phyloP scores from a whole-genome alignment of 1,139 yeast species.

The Tardiomyces blankii region DNA sequence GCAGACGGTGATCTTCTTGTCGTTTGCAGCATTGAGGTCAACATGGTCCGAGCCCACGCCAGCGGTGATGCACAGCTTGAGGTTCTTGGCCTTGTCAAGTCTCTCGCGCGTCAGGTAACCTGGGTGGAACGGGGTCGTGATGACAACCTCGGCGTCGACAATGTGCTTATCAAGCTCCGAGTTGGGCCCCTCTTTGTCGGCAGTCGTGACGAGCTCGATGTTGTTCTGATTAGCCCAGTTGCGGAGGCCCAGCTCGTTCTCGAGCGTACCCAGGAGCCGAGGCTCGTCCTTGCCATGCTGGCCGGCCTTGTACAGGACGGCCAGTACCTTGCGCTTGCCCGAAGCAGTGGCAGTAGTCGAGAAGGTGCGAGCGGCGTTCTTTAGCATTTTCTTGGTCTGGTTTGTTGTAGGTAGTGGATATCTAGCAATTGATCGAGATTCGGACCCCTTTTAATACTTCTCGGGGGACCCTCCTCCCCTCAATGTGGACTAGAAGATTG shows the following conservation, averaged over 20 bases:
- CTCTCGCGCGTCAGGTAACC: conserved; percentile 62
- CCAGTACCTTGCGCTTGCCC: conserved; percentile 15
- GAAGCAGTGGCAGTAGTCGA: not conserved
- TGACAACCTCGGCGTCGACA: conserved; percentile 62
- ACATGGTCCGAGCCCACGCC: conserved; percentile 83
- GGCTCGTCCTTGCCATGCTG: conserved; percentile 49
- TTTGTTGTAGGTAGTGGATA: too few relatives aligned
- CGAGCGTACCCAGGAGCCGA: conserved; percentile 56
- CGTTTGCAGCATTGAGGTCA: conserved; percentile 64
- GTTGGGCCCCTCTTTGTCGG: conserved; percentile 56
- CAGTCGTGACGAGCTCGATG: conserved; percentile 55
- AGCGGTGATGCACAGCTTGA: conserved; percentile 65
- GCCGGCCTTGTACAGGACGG: conserved; percentile 25
- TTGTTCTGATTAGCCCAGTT: conserved; percentile 55
- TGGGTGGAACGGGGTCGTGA: conserved; percentile 80
- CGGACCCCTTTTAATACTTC: too few relatives aligned
- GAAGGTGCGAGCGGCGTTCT: not conserved
- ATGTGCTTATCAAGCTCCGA: conserved; percentile 54
- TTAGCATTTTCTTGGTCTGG: not conserved
- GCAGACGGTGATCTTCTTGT: conserved; percentile 48
- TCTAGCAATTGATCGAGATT: too few relatives aligned
- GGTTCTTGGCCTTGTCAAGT: conserved; percentile 58
- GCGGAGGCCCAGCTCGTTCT: conserved; percentile 66
- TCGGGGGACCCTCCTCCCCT: too few relatives aligned
- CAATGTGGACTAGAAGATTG: too few relatives aligned